Evolutionary conservation across 73 alveolate species (phyloP), one percentile per base, ranked within the genome.

Genomic region (Paramecium sexaurelia): DNA sequence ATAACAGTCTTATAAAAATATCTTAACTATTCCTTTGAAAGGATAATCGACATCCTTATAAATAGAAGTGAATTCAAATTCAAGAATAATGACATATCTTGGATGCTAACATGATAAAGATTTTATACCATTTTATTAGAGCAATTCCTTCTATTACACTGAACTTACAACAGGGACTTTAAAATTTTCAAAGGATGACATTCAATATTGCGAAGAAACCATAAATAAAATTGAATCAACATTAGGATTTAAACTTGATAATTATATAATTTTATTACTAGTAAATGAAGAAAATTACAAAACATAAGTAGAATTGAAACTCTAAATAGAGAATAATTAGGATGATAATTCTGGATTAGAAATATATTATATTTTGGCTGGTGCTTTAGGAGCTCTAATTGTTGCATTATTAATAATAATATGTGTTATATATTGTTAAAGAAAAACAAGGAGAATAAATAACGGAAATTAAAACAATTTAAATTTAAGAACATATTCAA

Each of bases 311-410:
- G 39, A 61, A 26, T n/a, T 61, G 7, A 61, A 61, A 24, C 39
- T 61, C 19, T 61, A 61, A 3, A 8, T 29, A 29, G 19, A 10
- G 11, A 61, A 5, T 8, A 5, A 24, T 61, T 1, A 61, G 4
- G 39, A 26, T 11, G 43, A 61, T 11, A 5, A 11, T 29, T 11
- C 39, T 61, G 83, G 83, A 6, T 15, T 61, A 61, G 39, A 61
- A 26, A 35, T 71, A 33, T 71, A 71, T 71, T 71, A 71, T 10
- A 37, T 71, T 71, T 10, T 71, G 35, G 86, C 57, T 27, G 56
- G 86, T 33, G 56, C 56, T 1, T 32, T 71, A 35, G 86, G 86
- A 4, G 29, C 86, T 27, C 26, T 71, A 5, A 37, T 71, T 19
- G 29, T 71, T 35, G 86, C 57, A 19, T 71, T 71, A 20, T 8